Evolutionary conservation across 371 early-diverging fungal genomes (phyloP).

Genomic region (Sporodiniella umbellata): DNA sequence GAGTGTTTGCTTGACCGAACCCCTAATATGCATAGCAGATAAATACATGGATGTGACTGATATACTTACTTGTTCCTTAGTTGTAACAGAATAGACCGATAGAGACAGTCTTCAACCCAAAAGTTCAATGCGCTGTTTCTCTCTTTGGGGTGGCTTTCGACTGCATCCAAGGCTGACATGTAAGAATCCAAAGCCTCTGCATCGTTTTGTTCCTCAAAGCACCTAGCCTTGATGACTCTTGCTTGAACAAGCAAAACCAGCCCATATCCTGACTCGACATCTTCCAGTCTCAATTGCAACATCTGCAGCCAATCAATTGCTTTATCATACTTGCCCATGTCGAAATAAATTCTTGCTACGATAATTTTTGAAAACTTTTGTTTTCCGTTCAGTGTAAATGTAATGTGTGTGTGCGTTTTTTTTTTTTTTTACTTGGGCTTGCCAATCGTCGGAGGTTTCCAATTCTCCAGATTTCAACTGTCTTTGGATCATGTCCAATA

Average conservation of each 20-base stretch:
- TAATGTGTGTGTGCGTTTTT: conserved; percentile 1
- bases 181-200: conserved; percentile 53
- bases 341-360: conserved; percentile 38
- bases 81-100: conserved; percentile 56
- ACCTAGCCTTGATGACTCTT: conserved; percentile 51
- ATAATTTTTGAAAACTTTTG: conserved; percentile 35
- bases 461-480: conserved; percentile 19
- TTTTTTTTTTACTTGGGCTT: conserved; percentile 29
- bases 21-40: conserved; percentile 2
- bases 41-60: background rate
- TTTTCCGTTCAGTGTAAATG: background rate
- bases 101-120: conserved; percentile 72
- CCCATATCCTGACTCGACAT: conserved; percentile 50
- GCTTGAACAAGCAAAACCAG: conserved; percentile 51
- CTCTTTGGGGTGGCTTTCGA: conserved; percentile 42
- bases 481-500: conserved; percentile 19
- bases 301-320: conserved; percentile 32
- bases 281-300: conserved; percentile 28
- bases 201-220: conserved; percentile 50
- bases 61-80: conserved; percentile 48
- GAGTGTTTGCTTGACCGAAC: conserved; percentile 23
- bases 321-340: conserved; percentile 28
- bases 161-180: conserved; percentile 44
- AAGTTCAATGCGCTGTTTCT: conserved; percentile 49
- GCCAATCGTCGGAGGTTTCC: conserved; percentile 28